A percentile compares a stretch with the other conserved stretches of the same genome.
phyloP scores from a whole-genome alignment of 2,329 filamentous ascomycete species.

The Fusarium cicatricum region DNA sequence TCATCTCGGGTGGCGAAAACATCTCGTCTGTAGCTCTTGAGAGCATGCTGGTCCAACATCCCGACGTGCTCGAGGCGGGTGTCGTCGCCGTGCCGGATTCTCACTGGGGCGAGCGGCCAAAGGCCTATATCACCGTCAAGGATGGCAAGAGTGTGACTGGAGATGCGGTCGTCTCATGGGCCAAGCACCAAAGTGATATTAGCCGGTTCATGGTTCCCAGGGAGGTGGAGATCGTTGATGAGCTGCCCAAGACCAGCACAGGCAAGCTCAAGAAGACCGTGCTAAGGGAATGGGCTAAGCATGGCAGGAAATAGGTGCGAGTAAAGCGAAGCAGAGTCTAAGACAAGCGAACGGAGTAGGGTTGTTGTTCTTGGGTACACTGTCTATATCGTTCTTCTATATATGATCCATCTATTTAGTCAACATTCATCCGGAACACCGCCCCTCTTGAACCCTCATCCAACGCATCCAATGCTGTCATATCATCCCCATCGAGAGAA shows the following conservation, averaged over 20 bases:
- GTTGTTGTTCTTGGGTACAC: not conserved
- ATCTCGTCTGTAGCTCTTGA: conserved; percentile 95
- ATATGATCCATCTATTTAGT: conserved; percentile 8
- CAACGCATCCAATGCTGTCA: conserved; percentile 51
- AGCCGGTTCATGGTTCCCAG: conserved; percentile 87
- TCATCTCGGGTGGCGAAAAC: conserved; percentile 97
- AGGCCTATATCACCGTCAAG: conserved; percentile 88
- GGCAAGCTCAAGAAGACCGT: conserved; percentile 98
- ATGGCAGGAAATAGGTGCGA: conserved; percentile 28
- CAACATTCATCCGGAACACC: conserved; percentile 44
- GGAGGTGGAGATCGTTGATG: conserved; percentile 79
- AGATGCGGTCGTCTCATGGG: conserved; percentile 84
- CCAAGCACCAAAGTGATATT: conserved; percentile 80
- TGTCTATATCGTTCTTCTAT: conserved; percentile 3
- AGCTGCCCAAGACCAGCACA: conserved; percentile 96
- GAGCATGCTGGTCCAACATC: conserved; percentile 86
- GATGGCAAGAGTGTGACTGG: conserved; percentile 58
- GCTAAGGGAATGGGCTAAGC: conserved; percentile 79
- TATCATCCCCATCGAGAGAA: conserved; percentile 63
- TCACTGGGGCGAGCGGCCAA: conserved; percentile 96
- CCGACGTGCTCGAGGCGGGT: conserved; percentile 87
- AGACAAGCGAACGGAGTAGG: not conserved
- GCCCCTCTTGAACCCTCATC: conserved; percentile 43
- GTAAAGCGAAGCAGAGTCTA: not conserved
- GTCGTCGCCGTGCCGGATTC: conserved; percentile 88